Percentiles rank a stretch among this genome's conserved stretches.
phyloP scores from a whole-genome alignment of 805 yeast genomes.

The Blastobotrys mokoenaii region DNA sequence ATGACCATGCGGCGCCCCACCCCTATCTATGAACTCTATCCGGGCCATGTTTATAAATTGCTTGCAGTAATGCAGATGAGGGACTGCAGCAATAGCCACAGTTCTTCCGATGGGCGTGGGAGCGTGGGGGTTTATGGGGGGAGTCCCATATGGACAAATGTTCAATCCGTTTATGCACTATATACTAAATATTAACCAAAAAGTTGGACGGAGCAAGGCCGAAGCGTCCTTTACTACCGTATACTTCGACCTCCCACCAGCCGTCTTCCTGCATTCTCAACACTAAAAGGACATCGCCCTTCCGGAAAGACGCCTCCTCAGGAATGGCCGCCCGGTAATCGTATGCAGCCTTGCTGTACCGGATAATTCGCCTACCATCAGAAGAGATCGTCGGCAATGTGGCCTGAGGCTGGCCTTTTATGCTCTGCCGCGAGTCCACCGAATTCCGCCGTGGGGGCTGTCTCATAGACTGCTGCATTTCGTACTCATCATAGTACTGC shows the following conservation, averaged over 20 bases:
- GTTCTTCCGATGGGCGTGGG: too few relatives aligned
- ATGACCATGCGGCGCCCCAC: too few relatives aligned
- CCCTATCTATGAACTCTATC: too few relatives aligned
- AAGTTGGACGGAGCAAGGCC: constrained; percentile 64
- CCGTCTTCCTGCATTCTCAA: constrained; percentile 57
- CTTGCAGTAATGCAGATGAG: too few relatives aligned
- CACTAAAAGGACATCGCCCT: constrained; percentile 47
- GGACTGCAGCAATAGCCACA: too few relatives aligned
- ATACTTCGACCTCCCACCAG: constrained; percentile 66
- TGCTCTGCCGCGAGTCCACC: constrained; percentile 3
- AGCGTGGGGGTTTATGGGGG: too few relatives aligned
- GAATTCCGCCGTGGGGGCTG: constrained; percentile 11
- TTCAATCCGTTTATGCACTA: too few relatives aligned
- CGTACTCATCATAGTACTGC: background rate
- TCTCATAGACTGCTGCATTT: constrained; percentile 10
- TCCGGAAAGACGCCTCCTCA: constrained; percentile 51
- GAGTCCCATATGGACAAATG: too few relatives aligned
- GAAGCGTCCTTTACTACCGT: constrained; percentile 25
- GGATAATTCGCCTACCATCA: constrained; percentile 46
- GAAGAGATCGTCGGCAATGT: constrained; percentile 39
- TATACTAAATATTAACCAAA: constrained; percentile 16
- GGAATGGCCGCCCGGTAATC: constrained; percentile 53
- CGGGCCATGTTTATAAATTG: too few relatives aligned
- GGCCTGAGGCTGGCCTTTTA: constrained; percentile 7
- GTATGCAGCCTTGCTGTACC: constrained; percentile 47